phyloP scores from a whole-genome alignment of 306 rosid species.

The Heteromeles arbutifolia region DNA sequence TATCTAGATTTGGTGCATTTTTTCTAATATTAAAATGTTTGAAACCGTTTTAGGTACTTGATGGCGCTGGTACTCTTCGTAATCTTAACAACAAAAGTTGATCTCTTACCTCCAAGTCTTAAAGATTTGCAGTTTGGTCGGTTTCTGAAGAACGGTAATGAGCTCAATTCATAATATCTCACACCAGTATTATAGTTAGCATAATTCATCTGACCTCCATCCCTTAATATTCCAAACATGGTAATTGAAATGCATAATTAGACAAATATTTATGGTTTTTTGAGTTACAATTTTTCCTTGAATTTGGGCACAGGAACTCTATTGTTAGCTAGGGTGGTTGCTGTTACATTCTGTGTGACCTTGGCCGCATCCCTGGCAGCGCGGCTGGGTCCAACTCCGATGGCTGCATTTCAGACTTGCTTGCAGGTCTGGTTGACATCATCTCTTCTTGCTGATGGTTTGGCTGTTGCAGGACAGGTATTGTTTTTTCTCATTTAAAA shows the following conservation, averaged over 20 bases:
- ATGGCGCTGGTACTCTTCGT: slow-evolving; percentile 57
- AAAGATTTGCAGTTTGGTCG: slow-evolving; percentile 71
- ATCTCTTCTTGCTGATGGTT: slow-evolving; percentile 85
- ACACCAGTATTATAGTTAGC: neutral
- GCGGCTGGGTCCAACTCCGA: slow-evolving; percentile 64
- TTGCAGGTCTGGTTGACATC: slow-evolving; percentile 91
- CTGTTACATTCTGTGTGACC: slow-evolving; percentile 93
- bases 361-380: slow-evolving; percentile 88
- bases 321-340: slow-evolving; percentile 69
- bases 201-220: neutral
- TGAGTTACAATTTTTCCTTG: neutral
- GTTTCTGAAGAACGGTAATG: slow-evolving; percentile 74
- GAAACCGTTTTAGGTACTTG: slow-evolving; percentile 50
- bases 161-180: neutral
- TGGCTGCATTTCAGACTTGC: slow-evolving; percentile 98
- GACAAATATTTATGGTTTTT: neutral
- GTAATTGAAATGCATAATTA: neutral
- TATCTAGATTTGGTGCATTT: neutral
- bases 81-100: slow-evolving; percentile 52
- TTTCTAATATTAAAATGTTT: neutral
- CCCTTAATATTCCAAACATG: neutral
- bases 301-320: slow-evolving; percentile 44
- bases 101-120: slow-evolving; percentile 68
- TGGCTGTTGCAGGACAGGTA: slow-evolving; percentile 93
- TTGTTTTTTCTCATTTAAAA: neutral